Evolutionary conservation across 139 green algal genomes (phyloP).

Genomic region (Chlamydomonas asymmetrica): DNA sequence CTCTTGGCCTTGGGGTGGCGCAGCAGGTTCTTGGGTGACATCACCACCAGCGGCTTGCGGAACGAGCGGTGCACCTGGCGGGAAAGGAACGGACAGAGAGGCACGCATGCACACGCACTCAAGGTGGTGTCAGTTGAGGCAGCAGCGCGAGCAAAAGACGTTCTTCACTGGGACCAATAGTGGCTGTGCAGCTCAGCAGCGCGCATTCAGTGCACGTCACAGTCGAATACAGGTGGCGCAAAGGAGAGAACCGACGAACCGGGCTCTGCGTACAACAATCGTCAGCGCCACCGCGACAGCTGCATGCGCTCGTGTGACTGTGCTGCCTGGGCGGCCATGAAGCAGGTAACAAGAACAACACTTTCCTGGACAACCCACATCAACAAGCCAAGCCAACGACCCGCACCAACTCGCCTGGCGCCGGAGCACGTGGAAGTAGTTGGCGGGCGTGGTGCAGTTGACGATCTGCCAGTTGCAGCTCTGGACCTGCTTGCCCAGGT

Average conservation of each 20-base stretch:
- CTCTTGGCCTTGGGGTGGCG: slow-evolving; percentile 86
- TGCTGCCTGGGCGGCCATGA: no score
- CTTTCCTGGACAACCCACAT: not conserved
- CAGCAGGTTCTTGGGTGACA: slow-evolving; percentile 95
- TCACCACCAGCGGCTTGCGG: slow-evolving; percentile 96
- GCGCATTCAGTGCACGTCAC: no score
- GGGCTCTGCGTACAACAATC: no score
- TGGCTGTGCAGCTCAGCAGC: no score
- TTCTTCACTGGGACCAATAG: no score
- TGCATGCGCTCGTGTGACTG: no score
- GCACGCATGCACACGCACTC: not conserved
- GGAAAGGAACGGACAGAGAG: no score
- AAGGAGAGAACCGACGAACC: no score
- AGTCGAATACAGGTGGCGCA: no score
- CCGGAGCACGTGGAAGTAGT: slow-evolving; percentile 98
- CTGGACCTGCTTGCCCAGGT: slow-evolving; percentile 90
- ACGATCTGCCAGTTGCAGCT: slow-evolving; percentile 91
- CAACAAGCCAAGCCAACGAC: not conserved
- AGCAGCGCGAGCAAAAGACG: not conserved
- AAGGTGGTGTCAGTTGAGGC: not conserved
- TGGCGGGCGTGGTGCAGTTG: slow-evolving; percentile 96
- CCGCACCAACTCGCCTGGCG: slow-evolving; percentile 60
- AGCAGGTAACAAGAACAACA: not conserved
- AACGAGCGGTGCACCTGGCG: slow-evolving; percentile 93
- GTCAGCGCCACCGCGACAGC: no score